A percentile compares a stretch with the other conserved stretches of the same genome.
Evolutionary conservation across 2,329 filamentous ascomycete species (phyloP).

Genomic region (Colletotrichum brevisporum): DNA sequence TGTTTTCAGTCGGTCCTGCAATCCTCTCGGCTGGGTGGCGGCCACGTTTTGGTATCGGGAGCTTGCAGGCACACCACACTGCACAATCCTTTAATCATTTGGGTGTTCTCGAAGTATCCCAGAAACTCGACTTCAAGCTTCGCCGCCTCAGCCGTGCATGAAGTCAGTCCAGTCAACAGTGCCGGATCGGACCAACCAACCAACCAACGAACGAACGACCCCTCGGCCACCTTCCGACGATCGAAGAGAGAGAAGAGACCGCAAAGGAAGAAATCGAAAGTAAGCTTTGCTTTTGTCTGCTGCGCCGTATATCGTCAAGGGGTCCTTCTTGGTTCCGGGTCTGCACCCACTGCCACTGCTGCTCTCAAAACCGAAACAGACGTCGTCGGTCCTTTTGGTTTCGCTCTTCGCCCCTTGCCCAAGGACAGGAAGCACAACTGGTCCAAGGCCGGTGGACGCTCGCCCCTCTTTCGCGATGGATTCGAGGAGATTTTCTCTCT

Average conservation of each 20-base stretch:
- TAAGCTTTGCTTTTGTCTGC: slow-evolving; percentile 11
- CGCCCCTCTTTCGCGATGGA: background rate
- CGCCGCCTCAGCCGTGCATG: slow-evolving; percentile 19
- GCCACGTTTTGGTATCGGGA: slow-evolving; percentile 6
- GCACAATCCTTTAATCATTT: background rate
- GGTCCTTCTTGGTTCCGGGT: background rate
- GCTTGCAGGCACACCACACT: slow-evolving; percentile 3
- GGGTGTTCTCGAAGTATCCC: background rate
- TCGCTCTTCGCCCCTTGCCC: slow-evolving; percentile 14
- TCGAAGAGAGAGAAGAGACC: background rate
- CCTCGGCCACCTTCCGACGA: slow-evolving; percentile 32
- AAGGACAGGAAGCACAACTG: background rate
- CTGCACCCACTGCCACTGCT: background rate
- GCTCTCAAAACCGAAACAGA: background rate
- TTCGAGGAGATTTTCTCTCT: slow-evolving; percentile 23
- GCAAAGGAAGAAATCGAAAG: background rate
- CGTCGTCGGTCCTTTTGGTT: slow-evolving; percentile 6
- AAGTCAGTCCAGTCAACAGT: background rate
- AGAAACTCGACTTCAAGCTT: slow-evolving; percentile 6
- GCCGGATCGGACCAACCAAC: slow-evolving; percentile 14
- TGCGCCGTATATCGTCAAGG: slow-evolving; percentile 16
- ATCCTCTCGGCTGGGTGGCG: background rate
- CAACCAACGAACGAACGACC: too few species aligned
- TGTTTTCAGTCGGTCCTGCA: slow-evolving; percentile 1
- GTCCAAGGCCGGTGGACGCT: background rate